A percentile compares a stretch with the other conserved stretches of the same genome.
These are phyloP conservation scores for Amanita rubescens DNA, from an alignment of 768 basidiomycete species.

Conservation along the genomic window DNA sequence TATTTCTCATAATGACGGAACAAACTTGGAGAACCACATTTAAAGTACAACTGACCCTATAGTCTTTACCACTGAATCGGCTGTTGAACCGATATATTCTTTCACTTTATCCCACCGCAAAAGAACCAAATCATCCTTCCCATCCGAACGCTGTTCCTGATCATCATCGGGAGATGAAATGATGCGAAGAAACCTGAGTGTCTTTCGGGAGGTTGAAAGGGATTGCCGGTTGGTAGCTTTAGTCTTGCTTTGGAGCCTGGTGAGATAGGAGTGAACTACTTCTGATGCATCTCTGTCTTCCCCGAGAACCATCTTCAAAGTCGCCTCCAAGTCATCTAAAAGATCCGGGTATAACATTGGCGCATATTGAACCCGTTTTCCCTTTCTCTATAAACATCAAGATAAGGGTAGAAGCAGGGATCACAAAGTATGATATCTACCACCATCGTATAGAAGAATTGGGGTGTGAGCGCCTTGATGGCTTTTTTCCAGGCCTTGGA, in stretches of 20 bases:
- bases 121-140: slow-evolving; percentile 5
- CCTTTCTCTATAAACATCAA: not conserved
- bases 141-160: not conserved
- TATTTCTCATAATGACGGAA: not conserved
- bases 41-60: not conserved
- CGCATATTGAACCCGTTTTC: slow-evolving; percentile 5
- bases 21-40: slow-evolving; percentile 1
- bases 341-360: slow-evolving; percentile 3
- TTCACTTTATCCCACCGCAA: slow-evolving; percentile 10
- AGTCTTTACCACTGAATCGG: not conserved
- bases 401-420: not conserved
- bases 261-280: no score
- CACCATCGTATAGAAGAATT: slow-evolving; percentile 4
- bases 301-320: slow-evolving; percentile 5
- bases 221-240: no score
- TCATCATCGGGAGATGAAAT: slow-evolving; percentile 2
- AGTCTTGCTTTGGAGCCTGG: no score
- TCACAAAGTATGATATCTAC: slow-evolving; percentile 1
- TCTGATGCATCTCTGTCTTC: not conserved
- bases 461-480: slow-evolving; percentile 6
- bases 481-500: not conserved
- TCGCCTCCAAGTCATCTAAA: not conserved
- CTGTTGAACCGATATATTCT: slow-evolving; percentile 11
- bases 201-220: no score
- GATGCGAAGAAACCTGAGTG: no score